These are phyloP conservation scores for Caryopteris hybrid DNA, from an alignment of 305 asterid genomes.

Conservation along the genomic window DNA sequence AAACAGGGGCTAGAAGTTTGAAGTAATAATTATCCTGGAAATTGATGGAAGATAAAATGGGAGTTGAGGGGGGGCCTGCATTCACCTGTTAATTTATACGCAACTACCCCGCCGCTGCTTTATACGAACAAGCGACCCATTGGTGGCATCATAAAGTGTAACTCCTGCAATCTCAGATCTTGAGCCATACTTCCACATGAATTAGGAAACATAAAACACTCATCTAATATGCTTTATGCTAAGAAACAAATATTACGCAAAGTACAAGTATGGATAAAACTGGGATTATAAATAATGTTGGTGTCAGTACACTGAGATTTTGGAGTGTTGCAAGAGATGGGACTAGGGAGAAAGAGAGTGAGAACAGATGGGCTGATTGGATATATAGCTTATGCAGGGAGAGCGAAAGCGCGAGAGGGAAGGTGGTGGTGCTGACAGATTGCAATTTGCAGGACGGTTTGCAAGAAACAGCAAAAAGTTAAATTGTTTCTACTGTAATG, in stretches of 20 bases:
- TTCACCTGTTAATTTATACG: slow-evolving; percentile 63
- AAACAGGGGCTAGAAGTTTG: too few species aligned
- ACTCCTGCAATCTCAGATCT: slow-evolving; percentile 41
- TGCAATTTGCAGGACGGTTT: background rate
- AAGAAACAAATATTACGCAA: background rate
- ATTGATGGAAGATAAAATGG: slow-evolving; percentile 6
- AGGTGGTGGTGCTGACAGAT: slow-evolving; percentile 17
- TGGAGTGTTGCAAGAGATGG: slow-evolving; percentile 18
- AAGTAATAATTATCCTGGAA: too few species aligned
- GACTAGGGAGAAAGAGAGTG: slow-evolving; percentile 14
- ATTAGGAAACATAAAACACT: slow-evolving; percentile 18
- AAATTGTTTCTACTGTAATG: slow-evolving; percentile 1
- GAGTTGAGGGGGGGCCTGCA: slow-evolving; percentile 15
- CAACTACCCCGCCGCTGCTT: slow-evolving; percentile 26
- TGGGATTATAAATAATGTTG: background rate
- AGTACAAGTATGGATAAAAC: background rate
- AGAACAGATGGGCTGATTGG: background rate
- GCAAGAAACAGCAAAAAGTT: slow-evolving; percentile 1
- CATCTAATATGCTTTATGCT: background rate
- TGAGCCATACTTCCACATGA: slow-evolving; percentile 45
- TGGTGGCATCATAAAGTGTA: slow-evolving; percentile 41
- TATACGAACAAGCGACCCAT: slow-evolving; percentile 44
- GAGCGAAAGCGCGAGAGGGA: slow-evolving; percentile 15
- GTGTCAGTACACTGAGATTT: slow-evolving; percentile 23
- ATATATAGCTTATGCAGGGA: background rate